Evolutionary conservation across 108 stramenopile species (phyloP).

Genomic region (Cylindrotheca fusiformis): DNA sequence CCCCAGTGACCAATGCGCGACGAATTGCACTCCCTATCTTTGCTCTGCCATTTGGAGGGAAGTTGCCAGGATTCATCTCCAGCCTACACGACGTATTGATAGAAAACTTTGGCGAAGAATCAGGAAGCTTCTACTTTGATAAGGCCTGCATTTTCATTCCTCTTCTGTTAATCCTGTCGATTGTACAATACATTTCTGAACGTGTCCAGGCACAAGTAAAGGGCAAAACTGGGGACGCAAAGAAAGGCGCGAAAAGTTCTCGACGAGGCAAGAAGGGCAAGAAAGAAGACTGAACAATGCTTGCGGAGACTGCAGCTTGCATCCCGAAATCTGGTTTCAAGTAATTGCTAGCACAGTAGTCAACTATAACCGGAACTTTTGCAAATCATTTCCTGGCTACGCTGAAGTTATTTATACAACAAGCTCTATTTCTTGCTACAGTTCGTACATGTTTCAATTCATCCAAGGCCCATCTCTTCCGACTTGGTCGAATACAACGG

Average conservation of each 20-base stretch:
- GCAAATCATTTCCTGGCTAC: too few species aligned
- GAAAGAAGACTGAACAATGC: slow-evolving; percentile 22
- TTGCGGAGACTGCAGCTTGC: too few species aligned
- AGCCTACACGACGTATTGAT: slow-evolving; percentile 49
- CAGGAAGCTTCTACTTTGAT: slow-evolving; percentile 66
- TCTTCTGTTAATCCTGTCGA: slow-evolving; percentile 37
- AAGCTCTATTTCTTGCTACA: too few species aligned
- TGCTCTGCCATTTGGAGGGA: slow-evolving; percentile 65
- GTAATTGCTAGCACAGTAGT: too few species aligned
- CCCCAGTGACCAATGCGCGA: slow-evolving; percentile 51
- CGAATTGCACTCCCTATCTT: slow-evolving; percentile 72
- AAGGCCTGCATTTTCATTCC: slow-evolving; percentile 71
- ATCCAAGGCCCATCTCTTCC: too few species aligned
- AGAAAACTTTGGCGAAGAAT: slow-evolving; percentile 71
- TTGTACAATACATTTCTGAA: slow-evolving; percentile 41
- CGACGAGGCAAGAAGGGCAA: slow-evolving; percentile 21
- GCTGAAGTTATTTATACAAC: too few species aligned
- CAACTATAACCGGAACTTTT: too few species aligned
- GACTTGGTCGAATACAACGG: too few species aligned
- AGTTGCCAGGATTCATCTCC: slow-evolving; percentile 48
- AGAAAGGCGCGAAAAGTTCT: slow-evolving; percentile 9
- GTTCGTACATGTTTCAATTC: too few species aligned
- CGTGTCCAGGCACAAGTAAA: slow-evolving; percentile 17
- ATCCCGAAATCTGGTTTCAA: too few species aligned
- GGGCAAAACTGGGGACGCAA: neutral